These are phyloP conservation scores for Grigorovia humatica DNA, from an alignment of 805 yeast species.

Conservation along the genomic window DNA sequence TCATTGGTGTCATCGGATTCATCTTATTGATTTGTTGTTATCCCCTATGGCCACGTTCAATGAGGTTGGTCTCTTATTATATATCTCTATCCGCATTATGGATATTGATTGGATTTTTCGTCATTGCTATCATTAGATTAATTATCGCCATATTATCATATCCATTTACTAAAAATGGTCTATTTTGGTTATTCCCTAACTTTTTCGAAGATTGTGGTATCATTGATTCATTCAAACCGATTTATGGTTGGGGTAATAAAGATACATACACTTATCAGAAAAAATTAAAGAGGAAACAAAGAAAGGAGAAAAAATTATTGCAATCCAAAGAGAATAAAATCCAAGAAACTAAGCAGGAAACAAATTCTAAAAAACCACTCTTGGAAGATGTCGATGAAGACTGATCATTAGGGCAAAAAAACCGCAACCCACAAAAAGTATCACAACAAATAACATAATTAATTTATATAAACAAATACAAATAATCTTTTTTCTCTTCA, in stretches of 20 bases:
- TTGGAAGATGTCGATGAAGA: conserved; percentile 3
- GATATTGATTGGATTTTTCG: conserved; percentile 64
- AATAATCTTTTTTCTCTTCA: no score
- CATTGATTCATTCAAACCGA: conserved; percentile 80
- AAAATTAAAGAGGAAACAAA: conserved; percentile 25
- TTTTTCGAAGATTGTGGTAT: conserved; percentile 93
- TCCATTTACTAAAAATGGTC: conserved; percentile 32
- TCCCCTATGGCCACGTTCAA: conserved; percentile 90
- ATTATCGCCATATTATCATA: conserved; percentile 43
- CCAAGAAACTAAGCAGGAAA: no score
- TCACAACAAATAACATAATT: no score
- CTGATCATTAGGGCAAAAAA: neutral
- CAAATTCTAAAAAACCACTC: neutral
- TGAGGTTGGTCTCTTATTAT: conserved; percentile 90
- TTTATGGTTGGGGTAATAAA: conserved; percentile 70
- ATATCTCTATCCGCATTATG: conserved; percentile 68
- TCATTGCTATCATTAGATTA: conserved; percentile 67
- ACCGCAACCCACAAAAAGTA: no score
- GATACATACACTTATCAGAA: conserved; percentile 26
- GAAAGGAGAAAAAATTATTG: conserved; percentile 11
- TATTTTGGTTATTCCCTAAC: conserved; percentile 96
- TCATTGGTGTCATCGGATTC: conserved; percentile 42
- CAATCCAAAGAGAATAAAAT: neutral
- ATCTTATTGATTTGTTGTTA: conserved; percentile 61
- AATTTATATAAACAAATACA: no score